Evolutionary conservation across 1,284 basidiomycete genomes (phyloP), one percentile per base, ranked within the genome.

Genomic region (Laetiporus sulphureus): DNA sequence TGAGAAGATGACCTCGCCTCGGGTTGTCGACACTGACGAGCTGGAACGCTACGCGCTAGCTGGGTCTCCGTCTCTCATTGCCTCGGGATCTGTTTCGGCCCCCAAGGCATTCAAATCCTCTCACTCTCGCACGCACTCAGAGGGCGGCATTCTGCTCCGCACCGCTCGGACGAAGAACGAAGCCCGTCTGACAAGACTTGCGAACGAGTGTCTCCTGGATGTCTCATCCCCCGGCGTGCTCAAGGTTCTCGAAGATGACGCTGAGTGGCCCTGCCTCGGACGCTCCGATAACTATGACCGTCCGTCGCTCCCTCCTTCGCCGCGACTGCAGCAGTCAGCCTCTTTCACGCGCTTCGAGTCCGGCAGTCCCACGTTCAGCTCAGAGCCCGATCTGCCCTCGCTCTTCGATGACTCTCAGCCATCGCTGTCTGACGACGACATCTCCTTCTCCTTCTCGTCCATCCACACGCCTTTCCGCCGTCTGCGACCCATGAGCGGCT

Each of bases 41-140:
- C 36, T 37, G 7, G 40, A 38, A 15, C 39, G 35, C 21, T 45
- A 45, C 36, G 31, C 36, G 3, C 44, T 42, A 35, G 24, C 15
- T 41, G 16, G 33, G 32, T 23, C 24, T 2, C 38, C 38, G 13
- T 21, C 16, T 13, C 12, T 34, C 5, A 12, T 32, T 18, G 19
- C 34, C 5, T 10, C 40, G 18, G 24, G 32, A 21, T 27, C 32
- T 16, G 25, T 21, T 34, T 29, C 6, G 30, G 27, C 12, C 25
- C 40, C 4, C 31, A 24, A 24, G 5, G 20, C 22, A 5, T 7
- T 11, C 23, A 15, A 19, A 25, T 10, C 31, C 19, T 32, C 13
- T 21, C 22, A 19, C 23, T 23, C 13, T 23, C 15, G 29, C 40
- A n/a, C 40, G 40, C 2, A 22, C 43, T 12, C 30, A 36, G 11